phyloP scores from a whole-genome alignment of 2,329 filamentous ascomycete genomes.

The Cladophialophora bantiana region DNA sequence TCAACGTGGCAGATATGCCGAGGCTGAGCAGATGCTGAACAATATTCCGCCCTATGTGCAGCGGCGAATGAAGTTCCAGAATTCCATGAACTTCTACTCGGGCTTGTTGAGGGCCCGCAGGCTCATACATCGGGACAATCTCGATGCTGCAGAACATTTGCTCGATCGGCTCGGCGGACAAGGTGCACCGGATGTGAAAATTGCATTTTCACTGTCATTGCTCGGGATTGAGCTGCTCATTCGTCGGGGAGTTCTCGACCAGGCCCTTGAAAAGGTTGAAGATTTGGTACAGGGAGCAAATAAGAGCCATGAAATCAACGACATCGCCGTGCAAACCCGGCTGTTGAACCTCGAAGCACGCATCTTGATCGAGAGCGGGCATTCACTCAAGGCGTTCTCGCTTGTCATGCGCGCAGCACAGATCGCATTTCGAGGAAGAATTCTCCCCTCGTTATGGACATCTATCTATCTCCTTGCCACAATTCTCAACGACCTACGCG shows the following conservation, averaged over 20 bases:
- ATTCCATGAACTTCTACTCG: slow-evolving; percentile 57
- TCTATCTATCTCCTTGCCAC: slow-evolving; percentile 71
- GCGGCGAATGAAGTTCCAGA: slow-evolving; percentile 77
- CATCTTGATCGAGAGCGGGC: slow-evolving; percentile 71
- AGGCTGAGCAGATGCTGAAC: slow-evolving; percentile 68
- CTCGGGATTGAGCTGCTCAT: slow-evolving; percentile 67
- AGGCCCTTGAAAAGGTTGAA: slow-evolving; percentile 64
- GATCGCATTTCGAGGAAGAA: slow-evolving; percentile 72
- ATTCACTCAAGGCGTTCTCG: slow-evolving; percentile 77
- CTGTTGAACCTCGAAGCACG: slow-evolving; percentile 76
- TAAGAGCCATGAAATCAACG: slow-evolving; percentile 57
- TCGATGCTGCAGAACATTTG: slow-evolving; percentile 63
- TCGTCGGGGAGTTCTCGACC: slow-evolving; percentile 59
- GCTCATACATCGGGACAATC: slow-evolving; percentile 59
- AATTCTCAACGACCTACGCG: slow-evolving; percentile 72
- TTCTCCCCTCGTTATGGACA: slow-evolving; percentile 75
- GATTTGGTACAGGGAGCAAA: slow-evolving; percentile 58
- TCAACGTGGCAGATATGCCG: slow-evolving; percentile 72
- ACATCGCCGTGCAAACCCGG: slow-evolving; percentile 72
- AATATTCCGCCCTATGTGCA: slow-evolving; percentile 67
- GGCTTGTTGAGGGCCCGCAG: slow-evolving; percentile 53
- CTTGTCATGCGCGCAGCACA: slow-evolving; percentile 76
- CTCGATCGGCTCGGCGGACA: slow-evolving; percentile 64
- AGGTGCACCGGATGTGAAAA: slow-evolving; percentile 63
- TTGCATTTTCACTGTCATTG: slow-evolving; percentile 65